Evolutionary conservation across 305 asterid genomes (phyloP), one percentile per base, ranked within the genome.

Genomic region (Fraxinus nigra): DNA sequence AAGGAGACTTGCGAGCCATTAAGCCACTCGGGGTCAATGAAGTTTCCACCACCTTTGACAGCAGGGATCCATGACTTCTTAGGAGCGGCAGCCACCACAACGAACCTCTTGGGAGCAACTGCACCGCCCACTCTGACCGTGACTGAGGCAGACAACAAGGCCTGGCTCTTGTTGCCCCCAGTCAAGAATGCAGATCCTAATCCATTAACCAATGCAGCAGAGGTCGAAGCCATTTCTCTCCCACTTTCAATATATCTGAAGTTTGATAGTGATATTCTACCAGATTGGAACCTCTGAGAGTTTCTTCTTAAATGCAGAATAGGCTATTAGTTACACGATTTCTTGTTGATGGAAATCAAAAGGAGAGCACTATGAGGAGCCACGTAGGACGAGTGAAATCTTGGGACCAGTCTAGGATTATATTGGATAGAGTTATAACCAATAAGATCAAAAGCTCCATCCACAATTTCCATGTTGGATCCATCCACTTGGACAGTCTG

Each of bases 61-160:
- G 34, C 97, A n/a, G 98, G 99, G 84, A 96, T 38, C 99, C 99
- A 96, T 1, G 99, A 96, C 72, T 96, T 94, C 97, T 96, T 94
- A 0, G 93, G 75, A 74, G 93, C 92, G 26, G 94, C 94, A 16
- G 97, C 97, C 14, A 48, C 92, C 8, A 88, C 93, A 24, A 85
- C 32, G 79, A 90, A 79, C 85, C 92, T 91, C 89, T 83, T 93
- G 77, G 94, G 81, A 67, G 92, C 51, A 22, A 74, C 87, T 14
- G 80, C 85, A 33, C 74, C 80, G 22, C 88, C 87, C 9, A 61
- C 75, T 80, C 87, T 86, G 73, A 95, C 83, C 8, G 34, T 63
- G 34, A 81, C 20, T 0, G 94, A 88, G 77, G 90, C 84, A 26
- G 93, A 84, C 79, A 90, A 69, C 72, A 91, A 72, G 77, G 92